phyloP scores from a whole-genome alignment of 768 basidiomycete genomes.

The Mycena venus region DNA sequence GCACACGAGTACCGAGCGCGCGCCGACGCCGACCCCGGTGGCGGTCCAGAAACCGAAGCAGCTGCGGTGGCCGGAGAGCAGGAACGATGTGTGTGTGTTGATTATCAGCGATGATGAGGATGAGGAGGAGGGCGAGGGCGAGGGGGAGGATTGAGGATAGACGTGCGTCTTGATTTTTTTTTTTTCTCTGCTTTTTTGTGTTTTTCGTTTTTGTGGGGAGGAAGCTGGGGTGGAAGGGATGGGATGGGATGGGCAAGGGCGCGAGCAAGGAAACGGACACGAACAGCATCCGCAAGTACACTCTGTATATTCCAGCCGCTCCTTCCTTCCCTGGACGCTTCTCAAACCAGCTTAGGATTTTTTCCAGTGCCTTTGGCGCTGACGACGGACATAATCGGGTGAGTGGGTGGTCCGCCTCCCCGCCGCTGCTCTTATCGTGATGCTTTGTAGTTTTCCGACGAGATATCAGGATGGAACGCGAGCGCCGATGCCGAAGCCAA shows the following conservation, averaged over 20 bases:
- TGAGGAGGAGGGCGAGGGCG: conserved; percentile 47
- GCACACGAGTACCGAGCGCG: neutral
- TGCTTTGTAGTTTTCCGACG: neutral
- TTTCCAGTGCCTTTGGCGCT: too few species aligned
- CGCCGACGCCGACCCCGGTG: neutral
- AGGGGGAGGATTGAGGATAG: conserved; percentile 7
- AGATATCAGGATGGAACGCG: neutral
- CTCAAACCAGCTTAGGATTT: conserved; percentile 33
- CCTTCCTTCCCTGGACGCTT: conserved; percentile 24
- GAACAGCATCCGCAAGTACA: conserved; percentile 33
- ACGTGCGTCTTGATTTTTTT: neutral
- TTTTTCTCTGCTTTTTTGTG: neutral
- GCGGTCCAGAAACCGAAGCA: conserved; percentile 11
- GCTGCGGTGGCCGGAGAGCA: conserved; percentile 61
- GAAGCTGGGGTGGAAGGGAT: neutral
- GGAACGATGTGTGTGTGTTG: conserved; percentile 57
- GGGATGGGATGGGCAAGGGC: neutral
- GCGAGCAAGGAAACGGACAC: conserved; percentile 37
- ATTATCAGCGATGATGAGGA: conserved; percentile 67
- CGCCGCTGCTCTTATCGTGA: neutral
- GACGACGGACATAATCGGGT: too few species aligned
- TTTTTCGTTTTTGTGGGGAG: neutral
- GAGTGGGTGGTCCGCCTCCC: neutral
- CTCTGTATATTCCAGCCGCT: conserved; percentile 34
- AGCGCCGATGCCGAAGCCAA: neutral